Evolutionary conservation across 2,329 filamentous ascomycete genomes (phyloP).

Genomic region (Ustilaginoidea virens): DNA sequence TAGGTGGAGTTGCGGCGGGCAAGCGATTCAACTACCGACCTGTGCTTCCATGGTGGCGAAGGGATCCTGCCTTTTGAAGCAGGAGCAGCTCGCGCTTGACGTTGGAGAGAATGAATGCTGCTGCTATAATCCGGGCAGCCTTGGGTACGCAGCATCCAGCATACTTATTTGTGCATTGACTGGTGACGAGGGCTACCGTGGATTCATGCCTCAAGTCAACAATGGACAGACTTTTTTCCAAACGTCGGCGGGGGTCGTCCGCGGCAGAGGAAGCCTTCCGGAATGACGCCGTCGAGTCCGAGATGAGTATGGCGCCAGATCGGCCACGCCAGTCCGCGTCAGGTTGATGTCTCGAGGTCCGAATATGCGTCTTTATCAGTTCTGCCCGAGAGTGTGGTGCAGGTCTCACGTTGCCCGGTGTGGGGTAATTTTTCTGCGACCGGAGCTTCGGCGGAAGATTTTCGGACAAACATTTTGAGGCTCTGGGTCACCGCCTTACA

Average conservation of each 20-base stretch:
- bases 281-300: background rate
- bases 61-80: slow-evolving; percentile 4
- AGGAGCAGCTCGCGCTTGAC: slow-evolving; percentile 5
- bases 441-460: slow-evolving; percentile 11
- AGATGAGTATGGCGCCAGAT: slow-evolving; percentile 2
- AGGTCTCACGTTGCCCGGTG: slow-evolving; percentile 21
- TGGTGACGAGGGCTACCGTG: slow-evolving; percentile 23
- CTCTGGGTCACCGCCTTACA: no score
- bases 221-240: slow-evolving; percentile 4
- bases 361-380: slow-evolving; percentile 22
- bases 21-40: slow-evolving; percentile 17
- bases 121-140: slow-evolving; percentile 30
- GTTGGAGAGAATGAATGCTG: slow-evolving; percentile 17
- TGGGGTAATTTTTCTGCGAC: slow-evolving; percentile 9
- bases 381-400: slow-evolving; percentile 25
- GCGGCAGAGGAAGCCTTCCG: slow-evolving; percentile 5
- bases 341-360: slow-evolving; percentile 1
- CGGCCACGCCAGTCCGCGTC: background rate
- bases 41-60: slow-evolving; percentile 29
- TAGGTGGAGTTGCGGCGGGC: background rate
- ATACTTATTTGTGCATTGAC: slow-evolving; percentile 19
- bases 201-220: slow-evolving; percentile 26
- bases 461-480: slow-evolving; percentile 11
- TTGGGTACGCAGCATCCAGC: slow-evolving; percentile 24
- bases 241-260: slow-evolving; percentile 5